Percentiles rank a stretch among this genome's conserved stretches.
Evolutionary conservation across 2,329 filamentous ascomycete genomes (phyloP).

Genomic region (Penicillium sp.): DNA sequence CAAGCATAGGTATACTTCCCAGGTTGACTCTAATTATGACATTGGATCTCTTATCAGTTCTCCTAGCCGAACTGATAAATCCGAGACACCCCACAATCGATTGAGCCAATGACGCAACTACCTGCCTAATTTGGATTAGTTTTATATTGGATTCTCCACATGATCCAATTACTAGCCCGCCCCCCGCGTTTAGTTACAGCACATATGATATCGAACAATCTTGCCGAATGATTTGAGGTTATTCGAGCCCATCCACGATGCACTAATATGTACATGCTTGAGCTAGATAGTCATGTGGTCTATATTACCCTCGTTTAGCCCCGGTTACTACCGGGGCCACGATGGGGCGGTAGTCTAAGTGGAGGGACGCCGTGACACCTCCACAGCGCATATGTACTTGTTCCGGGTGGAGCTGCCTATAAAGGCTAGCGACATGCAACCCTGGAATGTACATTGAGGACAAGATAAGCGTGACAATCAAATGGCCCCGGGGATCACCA

Average conservation of each 20-base stretch:
- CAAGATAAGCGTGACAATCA: conserved; percentile 14
- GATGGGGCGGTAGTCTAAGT: not conserved
- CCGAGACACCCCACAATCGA: not conserved
- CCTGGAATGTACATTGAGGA: not conserved
- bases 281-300: not conserved
- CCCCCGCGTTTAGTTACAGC: conserved; percentile 10
- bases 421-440: conserved; percentile 18
- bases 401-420: conserved; percentile 27
- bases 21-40: not conserved
- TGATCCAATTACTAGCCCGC: not conserved
- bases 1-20: not conserved
- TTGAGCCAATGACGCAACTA: conserved; percentile 4
- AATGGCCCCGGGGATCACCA: conserved; percentile 3
- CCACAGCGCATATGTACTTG: not conserved
- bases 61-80: not conserved
- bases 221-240: not conserved
- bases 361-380: not conserved
- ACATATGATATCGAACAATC: conserved; percentile 2
- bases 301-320: not conserved
- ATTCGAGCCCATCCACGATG: not conserved
- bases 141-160: conserved; percentile 16
- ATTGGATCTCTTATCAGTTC: conserved; percentile 3
- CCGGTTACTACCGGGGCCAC: conserved; percentile 1
- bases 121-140: conserved; percentile 17
- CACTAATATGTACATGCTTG: not conserved